Base-by-base conservation (phyloP, 2,329 filamentous ascomycete species). In the Dothistroma septosporum region DNA sequence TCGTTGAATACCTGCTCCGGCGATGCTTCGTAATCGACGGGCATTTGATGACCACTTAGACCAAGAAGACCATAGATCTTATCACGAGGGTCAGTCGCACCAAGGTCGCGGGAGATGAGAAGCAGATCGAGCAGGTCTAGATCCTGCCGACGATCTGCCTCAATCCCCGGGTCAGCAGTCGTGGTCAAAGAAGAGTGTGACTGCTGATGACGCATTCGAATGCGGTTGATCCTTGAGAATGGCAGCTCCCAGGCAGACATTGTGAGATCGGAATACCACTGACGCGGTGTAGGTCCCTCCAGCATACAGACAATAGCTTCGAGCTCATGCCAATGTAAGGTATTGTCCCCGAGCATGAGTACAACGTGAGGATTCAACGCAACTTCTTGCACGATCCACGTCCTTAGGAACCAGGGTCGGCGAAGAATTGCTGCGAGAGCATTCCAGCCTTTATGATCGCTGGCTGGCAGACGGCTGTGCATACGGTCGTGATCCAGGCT, bases 301-400 rank as follows among this genome's bases (percentile, higher is more conserved):
- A 72, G 63, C 7, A 72, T 50, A 9, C 53, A 49, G 3, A 72
- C 64, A 19, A 72, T 63, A 2, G 53, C 35, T 41, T 70, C 70
- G 4, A 73, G 60, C 22, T 72, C 70, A 47, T 69, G 60, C 70
- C 69, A 73, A 4, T 60, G 64, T 28, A 73, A 50, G 6, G 58
- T 64, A 10, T 56, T 62, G 10, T 64, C 59, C 14, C 68, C 70
- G n/a, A 72, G 58, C 0, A 71, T 63, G 48, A 73, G 62, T 35
- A 71, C 67, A 14, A 73, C 70, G 37, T 68, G 55, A 8, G 66
- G 62, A 37, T 71, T 70, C 21, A 73, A 60, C 6, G 69, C 70
- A 1, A 72, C 69, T 61, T 73, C 70, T 58, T 73, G 70, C 11
- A 73, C 67, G 16, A 73, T 62, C 71, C 70, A 73, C 8, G 69